Evolutionary conservation across 2,329 filamentous ascomycete species (phyloP).

Genomic region (Fusarium hainanense): DNA sequence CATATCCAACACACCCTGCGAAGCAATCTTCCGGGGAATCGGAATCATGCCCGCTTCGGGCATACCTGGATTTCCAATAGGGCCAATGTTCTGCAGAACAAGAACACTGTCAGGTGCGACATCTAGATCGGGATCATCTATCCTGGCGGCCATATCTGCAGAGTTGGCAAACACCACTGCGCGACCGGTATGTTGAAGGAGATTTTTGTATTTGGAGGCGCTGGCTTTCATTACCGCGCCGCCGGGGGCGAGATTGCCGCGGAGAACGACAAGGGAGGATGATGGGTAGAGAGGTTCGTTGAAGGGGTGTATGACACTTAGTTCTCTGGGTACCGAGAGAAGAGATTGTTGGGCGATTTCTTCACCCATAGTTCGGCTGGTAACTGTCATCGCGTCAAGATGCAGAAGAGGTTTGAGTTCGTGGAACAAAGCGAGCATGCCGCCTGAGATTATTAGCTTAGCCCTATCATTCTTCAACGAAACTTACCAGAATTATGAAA

Average conservation of each 20-base stretch:
- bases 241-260: conserved; percentile 83
- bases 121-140: conserved; percentile 68
- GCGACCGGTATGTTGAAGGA: conserved; percentile 59
- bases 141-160: conserved; percentile 77
- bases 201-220: conserved; percentile 77
- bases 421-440: conserved; percentile 84
- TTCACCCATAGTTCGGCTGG: conserved; percentile 83
- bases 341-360: conserved; percentile 78
- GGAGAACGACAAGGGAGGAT: conserved; percentile 84
- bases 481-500: conserved; percentile 70
- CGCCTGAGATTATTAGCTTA: conserved; percentile 59
- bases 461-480: background rate
- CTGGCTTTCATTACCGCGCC: conserved; percentile 93
- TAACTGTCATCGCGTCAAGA: conserved; percentile 83
- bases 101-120: conserved; percentile 72
- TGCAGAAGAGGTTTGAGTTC: conserved; percentile 80
- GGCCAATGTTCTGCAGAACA: conserved; percentile 88
- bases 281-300: conserved; percentile 73
- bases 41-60: conserved; percentile 78
- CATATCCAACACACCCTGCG: conserved; percentile 80
- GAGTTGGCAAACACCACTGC: conserved; percentile 78
- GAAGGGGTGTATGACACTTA: conserved; percentile 73
- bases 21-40: conserved; percentile 80
- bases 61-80: conserved; percentile 92
- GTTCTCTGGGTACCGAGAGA: conserved; percentile 57